A percentile compares a stretch with the other conserved stretches of the same genome.
phyloP scores from a whole-genome alignment of 768 basidiomycete species.

The Roridomyces roridus region DNA sequence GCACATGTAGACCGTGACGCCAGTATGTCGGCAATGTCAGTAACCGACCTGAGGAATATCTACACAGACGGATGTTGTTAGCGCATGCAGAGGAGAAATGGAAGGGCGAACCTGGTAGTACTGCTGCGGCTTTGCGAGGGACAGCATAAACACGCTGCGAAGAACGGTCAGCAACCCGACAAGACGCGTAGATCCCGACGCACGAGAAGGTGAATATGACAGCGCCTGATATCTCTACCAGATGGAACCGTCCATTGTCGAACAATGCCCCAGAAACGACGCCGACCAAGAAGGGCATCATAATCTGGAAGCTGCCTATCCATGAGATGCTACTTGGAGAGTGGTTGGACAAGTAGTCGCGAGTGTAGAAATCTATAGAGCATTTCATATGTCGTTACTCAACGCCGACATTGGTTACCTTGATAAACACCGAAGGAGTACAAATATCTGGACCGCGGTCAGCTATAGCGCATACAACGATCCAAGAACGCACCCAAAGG shows the following conservation, averaged over 20 bases:
- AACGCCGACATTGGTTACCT: too few species aligned
- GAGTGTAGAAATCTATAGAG: conserved; percentile 10
- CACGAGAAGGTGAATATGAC: conserved; percentile 27
- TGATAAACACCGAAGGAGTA: conserved; percentile 15
- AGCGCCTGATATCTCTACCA: conserved; percentile 18
- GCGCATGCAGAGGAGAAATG: too few species aligned
- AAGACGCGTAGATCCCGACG: background rate
- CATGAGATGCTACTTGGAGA: conserved; percentile 18
- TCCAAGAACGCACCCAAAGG: conserved; percentile 4
- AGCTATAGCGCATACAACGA: background rate
- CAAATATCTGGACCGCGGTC: background rate
- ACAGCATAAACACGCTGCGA: conserved; percentile 45
- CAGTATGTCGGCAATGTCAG: too few species aligned
- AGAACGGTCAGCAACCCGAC: conserved; percentile 9
- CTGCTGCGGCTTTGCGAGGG: conserved; percentile 40
- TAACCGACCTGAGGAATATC: too few species aligned
- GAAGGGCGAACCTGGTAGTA: conserved; percentile 32
- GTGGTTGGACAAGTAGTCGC: conserved; percentile 12
- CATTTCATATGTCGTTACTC: background rate
- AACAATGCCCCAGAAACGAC: conserved; percentile 28
- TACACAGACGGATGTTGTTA: too few species aligned
- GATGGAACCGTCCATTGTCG: conserved; percentile 27
- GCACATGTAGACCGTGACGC: too few species aligned
- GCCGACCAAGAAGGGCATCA: conserved; percentile 30
- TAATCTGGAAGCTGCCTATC: conserved; percentile 31